phyloP scores from a whole-genome alignment of 176 grass and related monocot genomes.

The Eleusine coracana region DNA sequence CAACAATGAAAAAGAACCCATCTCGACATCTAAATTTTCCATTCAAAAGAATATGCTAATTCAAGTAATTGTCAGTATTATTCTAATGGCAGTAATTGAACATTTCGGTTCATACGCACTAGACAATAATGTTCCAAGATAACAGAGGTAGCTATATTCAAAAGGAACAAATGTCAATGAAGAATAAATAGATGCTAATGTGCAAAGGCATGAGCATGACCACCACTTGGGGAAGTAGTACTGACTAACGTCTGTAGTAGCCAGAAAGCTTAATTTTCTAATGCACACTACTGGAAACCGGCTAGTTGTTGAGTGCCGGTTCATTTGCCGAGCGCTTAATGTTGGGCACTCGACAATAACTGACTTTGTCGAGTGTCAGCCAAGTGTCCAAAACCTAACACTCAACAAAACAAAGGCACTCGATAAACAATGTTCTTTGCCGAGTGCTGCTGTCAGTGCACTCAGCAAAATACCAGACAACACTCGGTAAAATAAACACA shows the following conservation, averaged over 20 bases:
- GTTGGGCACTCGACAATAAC: no score
- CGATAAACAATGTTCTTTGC: no score
- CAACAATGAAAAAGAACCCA: background rate
- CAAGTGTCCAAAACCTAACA: no score
- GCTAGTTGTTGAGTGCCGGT: no score
- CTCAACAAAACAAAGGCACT: no score
- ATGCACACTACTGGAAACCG: no score
- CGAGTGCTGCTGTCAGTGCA: no score
- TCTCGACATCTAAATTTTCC: background rate
- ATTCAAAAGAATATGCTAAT: background rate
- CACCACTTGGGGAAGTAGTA: background rate
- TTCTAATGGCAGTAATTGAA: background rate
- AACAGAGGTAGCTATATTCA: background rate
- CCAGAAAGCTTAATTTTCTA: no score
- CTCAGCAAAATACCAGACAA: no score
- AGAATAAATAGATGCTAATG: background rate
- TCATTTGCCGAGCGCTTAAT: no score
- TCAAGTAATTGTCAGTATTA: background rate
- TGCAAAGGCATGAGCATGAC: background rate
- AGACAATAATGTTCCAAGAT: background rate
- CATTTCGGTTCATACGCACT: background rate
- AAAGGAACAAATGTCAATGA: background rate
- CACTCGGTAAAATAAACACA: no score
- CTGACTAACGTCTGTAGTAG: background rate
- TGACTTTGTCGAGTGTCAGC: no score